Evolutionary conservation across 345 rosid species (phyloP).

Genomic region (Eucalyptus brandiana): DNA sequence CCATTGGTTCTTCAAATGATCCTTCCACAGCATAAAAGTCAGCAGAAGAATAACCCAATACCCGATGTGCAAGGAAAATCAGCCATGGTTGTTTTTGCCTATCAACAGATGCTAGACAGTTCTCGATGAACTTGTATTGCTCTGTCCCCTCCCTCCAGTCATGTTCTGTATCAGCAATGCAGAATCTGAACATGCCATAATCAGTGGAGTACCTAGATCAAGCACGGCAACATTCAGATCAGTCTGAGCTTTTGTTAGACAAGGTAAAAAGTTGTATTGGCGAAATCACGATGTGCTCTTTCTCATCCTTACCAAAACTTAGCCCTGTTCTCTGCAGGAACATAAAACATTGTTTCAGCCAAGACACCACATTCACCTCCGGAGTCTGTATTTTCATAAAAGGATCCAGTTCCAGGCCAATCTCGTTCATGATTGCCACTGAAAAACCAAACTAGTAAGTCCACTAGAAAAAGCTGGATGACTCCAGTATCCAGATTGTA

Average conservation of each 20-base stretch:
- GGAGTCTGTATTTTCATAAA: slow-evolving; percentile 26
- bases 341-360: slow-evolving; percentile 38
- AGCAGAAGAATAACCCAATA: slow-evolving; percentile 58
- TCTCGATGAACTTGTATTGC: slow-evolving; percentile 55
- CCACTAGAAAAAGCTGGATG: not conserved
- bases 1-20: slow-evolving; percentile 59
- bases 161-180: slow-evolving; percentile 69
- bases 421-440: slow-evolving; percentile 85
- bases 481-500: not conserved
- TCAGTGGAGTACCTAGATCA: slow-evolving; percentile 49
- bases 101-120: slow-evolving; percentile 60
- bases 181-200: slow-evolving; percentile 77
- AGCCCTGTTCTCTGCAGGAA: slow-evolving; percentile 45
- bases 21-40: slow-evolving; percentile 44
- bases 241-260: not conserved
- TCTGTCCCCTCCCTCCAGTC: slow-evolving; percentile 84
- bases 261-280: not conserved
- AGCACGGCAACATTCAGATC: not conserved
- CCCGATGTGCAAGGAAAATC: slow-evolving; percentile 67
- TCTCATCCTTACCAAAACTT: slow-evolving; percentile 40
- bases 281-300: not conserved
- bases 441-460: not conserved
- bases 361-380: slow-evolving; percentile 54
- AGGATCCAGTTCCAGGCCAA: slow-evolving; percentile 64
- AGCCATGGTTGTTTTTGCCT: slow-evolving; percentile 84